Percentiles rank a stretch among this genome's conserved stretches.
phyloP scores from a whole-genome alignment of 495 filamentous ascomycete genomes.

The Hypoxylon fragiforme region DNA sequence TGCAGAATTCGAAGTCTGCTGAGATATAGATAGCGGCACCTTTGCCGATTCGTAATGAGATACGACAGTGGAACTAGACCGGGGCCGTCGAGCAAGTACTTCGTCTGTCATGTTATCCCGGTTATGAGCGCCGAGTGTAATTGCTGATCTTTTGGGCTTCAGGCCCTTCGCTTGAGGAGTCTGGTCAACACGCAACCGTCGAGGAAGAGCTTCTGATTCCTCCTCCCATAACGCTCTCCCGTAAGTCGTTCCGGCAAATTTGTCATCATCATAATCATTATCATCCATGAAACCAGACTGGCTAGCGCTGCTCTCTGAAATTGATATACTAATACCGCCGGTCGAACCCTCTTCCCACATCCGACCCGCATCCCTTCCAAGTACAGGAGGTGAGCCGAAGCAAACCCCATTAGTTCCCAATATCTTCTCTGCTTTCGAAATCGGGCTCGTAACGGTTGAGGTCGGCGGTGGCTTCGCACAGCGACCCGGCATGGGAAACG shows the following conservation, averaged over 20 bases:
- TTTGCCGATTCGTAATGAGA: slow-evolving; percentile 57
- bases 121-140: slow-evolving; percentile 25
- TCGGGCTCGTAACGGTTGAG: slow-evolving; percentile 25
- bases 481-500: slow-evolving; percentile 56
- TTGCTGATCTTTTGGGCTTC: slow-evolving; percentile 25
- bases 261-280: slow-evolving; percentile 17
- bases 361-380: slow-evolving; percentile 28
- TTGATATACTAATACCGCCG: slow-evolving; percentile 53
- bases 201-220: slow-evolving; percentile 53
- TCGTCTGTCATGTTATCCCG: slow-evolving; percentile 40
- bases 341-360: slow-evolving; percentile 50
- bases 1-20: slow-evolving; percentile 58
- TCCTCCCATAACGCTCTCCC: slow-evolving; percentile 45
- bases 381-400: slow-evolving; percentile 31
- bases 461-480: slow-evolving; percentile 39
- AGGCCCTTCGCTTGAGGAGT: slow-evolving; percentile 16
- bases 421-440: slow-evolving; percentile 52
- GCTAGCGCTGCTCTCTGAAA: slow-evolving; percentile 50
- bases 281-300: slow-evolving; percentile 22
- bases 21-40: slow-evolving; percentile 55
- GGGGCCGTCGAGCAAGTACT: slow-evolving; percentile 45
- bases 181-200: slow-evolving; percentile 23
- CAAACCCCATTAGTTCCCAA: slow-evolving; percentile 44
- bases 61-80: slow-evolving; percentile 55
- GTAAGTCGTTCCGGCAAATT: slow-evolving; percentile 16